Conservation (phyloP, 2,329 filamentous ascomycete genomes). For the Lachnellula subtilissima region DNA sequence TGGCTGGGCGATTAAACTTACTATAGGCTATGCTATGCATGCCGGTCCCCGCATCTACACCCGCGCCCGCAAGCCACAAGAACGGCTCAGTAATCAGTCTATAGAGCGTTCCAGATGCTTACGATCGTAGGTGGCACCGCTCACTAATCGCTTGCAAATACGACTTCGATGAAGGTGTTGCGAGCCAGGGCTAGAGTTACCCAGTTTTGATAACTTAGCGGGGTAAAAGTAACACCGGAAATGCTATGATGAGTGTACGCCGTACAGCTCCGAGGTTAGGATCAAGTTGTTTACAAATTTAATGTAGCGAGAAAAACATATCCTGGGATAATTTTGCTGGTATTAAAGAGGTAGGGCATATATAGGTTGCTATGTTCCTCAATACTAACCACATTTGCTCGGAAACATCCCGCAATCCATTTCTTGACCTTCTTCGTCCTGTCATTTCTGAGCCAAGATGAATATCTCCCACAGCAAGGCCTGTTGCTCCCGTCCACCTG, state of each 20-base stretch:
- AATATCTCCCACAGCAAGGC: slow-evolving; percentile 14
- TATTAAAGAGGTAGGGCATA: no score
- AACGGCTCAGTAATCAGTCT: not conserved
- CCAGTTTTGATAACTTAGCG: no score
- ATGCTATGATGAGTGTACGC: no score
- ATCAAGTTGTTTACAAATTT: no score
- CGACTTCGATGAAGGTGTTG: not conserved
- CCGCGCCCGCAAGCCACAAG: not conserved
- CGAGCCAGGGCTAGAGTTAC: not conserved
- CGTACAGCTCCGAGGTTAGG: no score
- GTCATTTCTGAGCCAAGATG: not conserved
- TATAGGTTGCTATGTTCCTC: no score
- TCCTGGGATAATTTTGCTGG: no score
- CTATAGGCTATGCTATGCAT: not conserved
- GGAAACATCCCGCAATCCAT: no score
- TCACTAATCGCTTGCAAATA: not conserved
- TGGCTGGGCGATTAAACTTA: not conserved
- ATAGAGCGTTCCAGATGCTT: no score
- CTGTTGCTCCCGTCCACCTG: slow-evolving; percentile 23
- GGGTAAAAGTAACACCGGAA: no score
- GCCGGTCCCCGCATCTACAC: not conserved
- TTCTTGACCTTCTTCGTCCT: not conserved
- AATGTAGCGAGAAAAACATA: no score
- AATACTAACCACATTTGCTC: no score
- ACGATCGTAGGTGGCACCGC: not conserved